These are phyloP conservation scores for Dactylellina sp. DNA, from an alignment of 2,329 filamentous ascomycete genomes.

Conservation along the genomic window DNA sequence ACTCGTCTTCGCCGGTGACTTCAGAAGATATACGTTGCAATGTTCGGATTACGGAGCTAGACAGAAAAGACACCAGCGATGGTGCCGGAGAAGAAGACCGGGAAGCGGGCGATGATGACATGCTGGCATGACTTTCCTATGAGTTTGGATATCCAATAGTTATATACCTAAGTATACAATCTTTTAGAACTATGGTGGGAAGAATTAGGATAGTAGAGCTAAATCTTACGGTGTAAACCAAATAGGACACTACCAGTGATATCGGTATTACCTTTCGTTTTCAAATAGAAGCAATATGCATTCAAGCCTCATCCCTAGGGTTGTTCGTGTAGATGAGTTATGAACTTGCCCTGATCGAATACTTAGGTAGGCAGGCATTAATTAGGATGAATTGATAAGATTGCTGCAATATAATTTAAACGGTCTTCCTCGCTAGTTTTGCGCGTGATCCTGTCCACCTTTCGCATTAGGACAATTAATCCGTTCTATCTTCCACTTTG, in stretches of 20 bases:
- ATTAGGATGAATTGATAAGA: too few species aligned
- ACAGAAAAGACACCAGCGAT: constrained; percentile 51
- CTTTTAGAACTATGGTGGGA: not conserved
- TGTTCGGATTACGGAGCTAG: constrained; percentile 51
- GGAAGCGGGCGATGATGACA: constrained; percentile 53
- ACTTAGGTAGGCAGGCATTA: too few species aligned
- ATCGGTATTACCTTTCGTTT: not conserved
- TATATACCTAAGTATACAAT: too few species aligned
- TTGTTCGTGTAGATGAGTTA: too few species aligned
- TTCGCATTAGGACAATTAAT: too few species aligned
- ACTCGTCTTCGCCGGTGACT: constrained; percentile 52
- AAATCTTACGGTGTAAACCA: not conserved
- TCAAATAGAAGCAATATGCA: not conserved
- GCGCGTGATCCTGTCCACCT: too few species aligned
- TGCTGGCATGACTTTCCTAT: constrained; percentile 41
- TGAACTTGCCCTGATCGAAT: too few species aligned
- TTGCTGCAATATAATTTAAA: too few species aligned
- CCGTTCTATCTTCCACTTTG: too few species aligned
- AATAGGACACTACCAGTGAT: too few species aligned
- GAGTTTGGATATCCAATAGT: not conserved
- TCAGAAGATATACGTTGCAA: constrained; percentile 52
- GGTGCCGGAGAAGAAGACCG: constrained; percentile 53
- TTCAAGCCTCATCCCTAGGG: not conserved
- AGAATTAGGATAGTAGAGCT: not conserved
- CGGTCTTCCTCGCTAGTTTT: too few species aligned